Base-by-base conservation (phyloP, 306 rosid genomes). In the Corylus heterophylla region DNA sequence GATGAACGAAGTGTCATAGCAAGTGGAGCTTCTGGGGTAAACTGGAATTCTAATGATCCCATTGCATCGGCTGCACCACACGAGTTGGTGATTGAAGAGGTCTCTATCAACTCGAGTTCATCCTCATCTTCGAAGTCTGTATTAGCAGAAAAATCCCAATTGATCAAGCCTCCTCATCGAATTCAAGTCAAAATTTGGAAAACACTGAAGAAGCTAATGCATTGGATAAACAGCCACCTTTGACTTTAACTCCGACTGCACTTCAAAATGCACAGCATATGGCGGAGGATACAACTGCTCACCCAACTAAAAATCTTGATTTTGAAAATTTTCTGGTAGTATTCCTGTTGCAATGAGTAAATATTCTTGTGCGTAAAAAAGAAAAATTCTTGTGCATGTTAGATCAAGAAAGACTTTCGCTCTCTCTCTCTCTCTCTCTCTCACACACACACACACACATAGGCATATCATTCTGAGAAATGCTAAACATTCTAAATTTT, bases 121-220 rank as follows among this genome's bases (percentile, higher is more conserved):
- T 82, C 89, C 18, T 82, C 86, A 17, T 87, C 93, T 48, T 90
- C 89, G 31, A 86, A 83, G 45, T 84, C 90, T 29, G 8, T 42
- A 42, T 42, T 42, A 42, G 8, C 45, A 42, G 45, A 42, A 42
- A 42, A 42, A 42, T 42, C 45, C 45, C 45, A 42, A 55, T 59
- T 71, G 82, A 87, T 31, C 87, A 79, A 12, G 55, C 61, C 47
- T 54, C 84, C 12, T 71, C 85, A 25, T 77, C 85, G 35, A 18
- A 49, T 76, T 79, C 39, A 62, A 76, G 71, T 76, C 83, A 77
- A 61, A 71, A 78, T 86, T 29, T 37, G 3, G 87, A 78, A 37
- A 68, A 54, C 77, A 25, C 52, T 76, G 14, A 31, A 22, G 80
- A 74, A 71, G 81, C 74, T 44, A 75, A 58, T 83, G 78, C 47